phyloP scores from a whole-genome alignment of 129 eudicot genomes.

The Flaveria brownii region DNA sequence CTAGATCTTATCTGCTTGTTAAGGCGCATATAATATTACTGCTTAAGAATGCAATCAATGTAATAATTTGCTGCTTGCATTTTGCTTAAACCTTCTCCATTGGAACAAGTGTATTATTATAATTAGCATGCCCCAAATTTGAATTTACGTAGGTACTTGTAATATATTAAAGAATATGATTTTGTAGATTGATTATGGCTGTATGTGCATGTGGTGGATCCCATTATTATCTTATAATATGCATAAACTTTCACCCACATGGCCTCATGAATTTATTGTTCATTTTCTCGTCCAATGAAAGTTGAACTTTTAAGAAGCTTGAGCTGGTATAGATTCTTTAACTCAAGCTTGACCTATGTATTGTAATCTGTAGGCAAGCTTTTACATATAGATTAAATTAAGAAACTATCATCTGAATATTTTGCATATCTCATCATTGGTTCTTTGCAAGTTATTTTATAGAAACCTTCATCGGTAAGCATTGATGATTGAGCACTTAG shows the following conservation, averaged over 20 bases:
- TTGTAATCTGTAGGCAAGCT: background rate
- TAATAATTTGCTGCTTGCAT: slow-evolving; percentile 7
- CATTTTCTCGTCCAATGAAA: background rate
- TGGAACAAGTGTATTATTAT: background rate
- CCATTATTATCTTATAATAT: background rate
- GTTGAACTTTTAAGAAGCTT: background rate
- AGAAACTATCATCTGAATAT: slow-evolving; percentile 7
- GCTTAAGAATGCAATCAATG: slow-evolving; percentile 1
- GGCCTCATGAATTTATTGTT: background rate
- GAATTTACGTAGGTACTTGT: background rate
- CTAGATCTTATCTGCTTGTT: slow-evolving; percentile 19
- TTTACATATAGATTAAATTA: background rate
- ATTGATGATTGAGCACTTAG: slow-evolving; percentile 15
- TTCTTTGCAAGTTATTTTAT: background rate
- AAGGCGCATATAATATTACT: slow-evolving; percentile 14
- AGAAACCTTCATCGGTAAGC: background rate
- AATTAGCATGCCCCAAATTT: background rate
- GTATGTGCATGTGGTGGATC: background rate
- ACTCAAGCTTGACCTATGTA: background rate
- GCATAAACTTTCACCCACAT: background rate
- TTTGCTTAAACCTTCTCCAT: background rate
- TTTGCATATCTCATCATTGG: slow-evolving; percentile 2
- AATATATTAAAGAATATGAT: background rate
- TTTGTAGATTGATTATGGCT: background rate
- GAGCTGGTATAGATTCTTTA: background rate